Conservation (phyloP, 225 moss, liverwort and hornwort genomes). For the Physcomitrium patens region DNA sequence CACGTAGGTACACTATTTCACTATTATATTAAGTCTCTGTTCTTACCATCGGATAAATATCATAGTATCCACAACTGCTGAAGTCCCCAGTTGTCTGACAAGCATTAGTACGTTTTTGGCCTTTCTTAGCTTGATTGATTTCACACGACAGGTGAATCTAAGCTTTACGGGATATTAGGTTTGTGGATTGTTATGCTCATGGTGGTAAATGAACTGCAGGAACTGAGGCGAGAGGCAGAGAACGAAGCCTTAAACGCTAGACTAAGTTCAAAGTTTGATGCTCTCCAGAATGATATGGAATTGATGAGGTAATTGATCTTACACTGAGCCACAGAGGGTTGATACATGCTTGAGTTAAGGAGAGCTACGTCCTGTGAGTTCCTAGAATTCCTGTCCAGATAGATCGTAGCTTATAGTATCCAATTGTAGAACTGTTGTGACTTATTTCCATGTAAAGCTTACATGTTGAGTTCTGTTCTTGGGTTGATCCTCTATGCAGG, state of each 20-base stretch:
- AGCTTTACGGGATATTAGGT: not conserved
- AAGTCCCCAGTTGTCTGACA: slow-evolving; percentile 19
- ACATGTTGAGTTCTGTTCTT: slow-evolving; percentile 11
- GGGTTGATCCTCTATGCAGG: slow-evolving; percentile 43
- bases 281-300: slow-evolving; percentile 55
- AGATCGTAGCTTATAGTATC: not conserved
- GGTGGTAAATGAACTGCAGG: slow-evolving; percentile 42
- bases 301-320: slow-evolving; percentile 50
- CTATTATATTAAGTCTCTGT: not conserved
- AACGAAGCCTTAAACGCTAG: slow-evolving; percentile 57
- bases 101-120: not conserved
- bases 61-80: not conserved
- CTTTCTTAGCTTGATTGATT: slow-evolving; percentile 1
- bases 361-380: slow-evolving; percentile 3
- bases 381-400: not conserved
- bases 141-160: not conserved
- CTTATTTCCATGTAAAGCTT: not conserved
- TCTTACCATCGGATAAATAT: not conserved
- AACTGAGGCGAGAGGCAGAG: slow-evolving; percentile 51
- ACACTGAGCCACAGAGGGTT: not conserved
- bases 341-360: slow-evolving; percentile 5
- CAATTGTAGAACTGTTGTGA: not conserved
- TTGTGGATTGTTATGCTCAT: slow-evolving; percentile 25
- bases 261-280: slow-evolving; percentile 45
- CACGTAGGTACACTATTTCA: not conserved